Evolutionary conservation across 1,139 yeast species (phyloP), one percentile per base, ranked within the genome.

Genomic region (Pichia sp.): DNA sequence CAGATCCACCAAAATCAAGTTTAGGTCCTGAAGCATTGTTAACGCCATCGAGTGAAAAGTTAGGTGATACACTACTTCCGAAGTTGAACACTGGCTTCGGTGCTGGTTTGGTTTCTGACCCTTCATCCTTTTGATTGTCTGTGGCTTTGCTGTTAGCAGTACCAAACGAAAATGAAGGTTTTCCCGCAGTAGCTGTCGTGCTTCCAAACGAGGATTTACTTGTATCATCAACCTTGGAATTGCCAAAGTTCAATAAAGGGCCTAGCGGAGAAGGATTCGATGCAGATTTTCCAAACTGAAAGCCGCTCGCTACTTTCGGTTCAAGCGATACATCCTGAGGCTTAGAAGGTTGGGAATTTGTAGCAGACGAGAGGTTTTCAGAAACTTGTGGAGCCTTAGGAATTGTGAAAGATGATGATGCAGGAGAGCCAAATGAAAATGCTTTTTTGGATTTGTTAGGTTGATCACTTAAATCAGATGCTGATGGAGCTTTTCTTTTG

Each of bases 1-100:
- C 15, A n/a, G 45, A 41, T 8, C 6, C n/a, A 23, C 32, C 41
- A 26, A 50, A 50, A 13, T 44, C 4, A 50, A 38, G 38, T 42
- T 26, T 43, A n/a, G 59, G 50, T 8, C 47, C 47, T 16, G 49
- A 31, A 5, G 36, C 30, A 5, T 51, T 41, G 34, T 52, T 31
- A 2, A 53, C 23, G 38, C 54, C 29, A 16, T 54, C 50, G 26
- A 45, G 51, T 23, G 34, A 48, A 8, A 26, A 26, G 15, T 29
- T 42, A 15, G 47, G 10, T 3, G 26, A 8, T 16, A 31, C 15
- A 36, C 32, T n/a, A 11, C 32, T 31, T 38, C 54, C 52, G 26
- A 49, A 52, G 23, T 32, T 31, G 36, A 43, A 40, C n/a, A 31
- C 32, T 7, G 54, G 26, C 10, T 23, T 15, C 8, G 16, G 13